Evolutionary conservation across 768 basidiomycete species (phyloP).

Genomic region (Lentinus tigrinus): DNA sequence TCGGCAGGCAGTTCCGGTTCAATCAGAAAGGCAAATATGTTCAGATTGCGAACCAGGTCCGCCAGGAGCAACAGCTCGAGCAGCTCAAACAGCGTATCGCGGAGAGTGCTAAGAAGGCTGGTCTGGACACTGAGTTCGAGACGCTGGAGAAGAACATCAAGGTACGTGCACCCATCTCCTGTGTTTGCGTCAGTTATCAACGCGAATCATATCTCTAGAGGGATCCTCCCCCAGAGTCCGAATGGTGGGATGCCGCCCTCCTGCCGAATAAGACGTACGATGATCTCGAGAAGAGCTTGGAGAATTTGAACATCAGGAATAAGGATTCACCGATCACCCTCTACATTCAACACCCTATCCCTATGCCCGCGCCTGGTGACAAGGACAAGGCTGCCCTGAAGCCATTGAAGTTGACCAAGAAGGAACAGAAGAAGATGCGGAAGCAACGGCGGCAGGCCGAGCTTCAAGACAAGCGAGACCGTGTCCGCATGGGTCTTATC

Average conservation of each 20-base stretch:
- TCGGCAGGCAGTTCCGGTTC: conserved; percentile 74
- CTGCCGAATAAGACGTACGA: conserved; percentile 80
- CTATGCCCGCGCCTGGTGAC: conserved; percentile 87
- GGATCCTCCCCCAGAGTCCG: conserved; percentile 81
- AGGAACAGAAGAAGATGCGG: conserved; percentile 98
- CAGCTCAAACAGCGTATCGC: conserved; percentile 91
- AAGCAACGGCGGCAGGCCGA: conserved; percentile 85
- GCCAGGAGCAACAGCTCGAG: conserved; percentile 80
- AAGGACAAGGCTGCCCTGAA: conserved; percentile 78
- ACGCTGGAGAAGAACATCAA: conserved; percentile 87
- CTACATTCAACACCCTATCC: conserved; percentile 96
- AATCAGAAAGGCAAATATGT: conserved; percentile 93
- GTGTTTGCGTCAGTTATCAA: neutral
- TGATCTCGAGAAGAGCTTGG: conserved; percentile 61
- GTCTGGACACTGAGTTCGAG: conserved; percentile 90
- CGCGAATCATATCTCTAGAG: conserved; percentile 44
- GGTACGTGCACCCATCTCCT: conserved; percentile 40
- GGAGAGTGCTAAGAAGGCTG: conserved; percentile 89
- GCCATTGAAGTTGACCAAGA: conserved; percentile 90
- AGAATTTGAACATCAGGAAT: conserved; percentile 61
- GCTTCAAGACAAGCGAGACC: conserved; percentile 90
- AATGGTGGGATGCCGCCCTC: conserved; percentile 97
- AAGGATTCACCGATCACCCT: conserved; percentile 77
- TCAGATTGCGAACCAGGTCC: conserved; percentile 65
- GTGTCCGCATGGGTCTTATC: conserved; percentile 92